phyloP scores from a whole-genome alignment of 306 rosid genomes.

The Quillaja saponaria region DNA sequence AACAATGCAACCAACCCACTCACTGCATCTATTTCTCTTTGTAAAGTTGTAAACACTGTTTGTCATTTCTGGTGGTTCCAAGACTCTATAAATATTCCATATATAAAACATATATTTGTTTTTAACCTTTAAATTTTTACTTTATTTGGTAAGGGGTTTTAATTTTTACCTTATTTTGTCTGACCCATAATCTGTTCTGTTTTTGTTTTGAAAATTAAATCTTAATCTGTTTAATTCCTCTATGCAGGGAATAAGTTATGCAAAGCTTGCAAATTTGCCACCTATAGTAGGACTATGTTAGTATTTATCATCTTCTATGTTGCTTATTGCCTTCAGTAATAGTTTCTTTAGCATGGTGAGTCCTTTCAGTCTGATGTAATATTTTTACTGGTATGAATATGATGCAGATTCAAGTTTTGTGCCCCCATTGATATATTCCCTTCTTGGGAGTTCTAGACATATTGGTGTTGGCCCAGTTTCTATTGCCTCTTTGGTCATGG shows the following conservation, averaged over 20 bases:
- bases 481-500: slow-evolving; percentile 95
- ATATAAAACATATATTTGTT: too few relatives aligned
- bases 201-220: too few relatives aligned
- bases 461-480: slow-evolving; percentile 97
- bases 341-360: background rate
- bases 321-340: slow-evolving; percentile 4
- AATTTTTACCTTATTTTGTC: too few relatives aligned
- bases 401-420: slow-evolving; percentile 98
- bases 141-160: too few relatives aligned
- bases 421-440: slow-evolving; percentile 81
- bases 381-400: slow-evolving; percentile 5
- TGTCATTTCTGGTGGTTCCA: background rate
- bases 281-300: slow-evolving; percentile 91
- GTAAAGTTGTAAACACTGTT: background rate
- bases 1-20: background rate
- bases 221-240: background rate
- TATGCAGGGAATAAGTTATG: slow-evolving; percentile 94
- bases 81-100: too few relatives aligned
- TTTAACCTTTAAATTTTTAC: too few relatives aligned
- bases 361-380: slow-evolving; percentile 2
- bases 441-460: slow-evolving; percentile 93
- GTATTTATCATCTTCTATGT: slow-evolving; percentile 31
- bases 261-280: slow-evolving; percentile 97
- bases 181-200: background rate
- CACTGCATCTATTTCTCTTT: too few relatives aligned